Percentiles rank a stretch among this genome's conserved stretches.
These are phyloP conservation scores for Trichophyton mentagrophytes DNA, from an alignment of 2,329 filamentous ascomycete species.

Conservation along the genomic window DNA sequence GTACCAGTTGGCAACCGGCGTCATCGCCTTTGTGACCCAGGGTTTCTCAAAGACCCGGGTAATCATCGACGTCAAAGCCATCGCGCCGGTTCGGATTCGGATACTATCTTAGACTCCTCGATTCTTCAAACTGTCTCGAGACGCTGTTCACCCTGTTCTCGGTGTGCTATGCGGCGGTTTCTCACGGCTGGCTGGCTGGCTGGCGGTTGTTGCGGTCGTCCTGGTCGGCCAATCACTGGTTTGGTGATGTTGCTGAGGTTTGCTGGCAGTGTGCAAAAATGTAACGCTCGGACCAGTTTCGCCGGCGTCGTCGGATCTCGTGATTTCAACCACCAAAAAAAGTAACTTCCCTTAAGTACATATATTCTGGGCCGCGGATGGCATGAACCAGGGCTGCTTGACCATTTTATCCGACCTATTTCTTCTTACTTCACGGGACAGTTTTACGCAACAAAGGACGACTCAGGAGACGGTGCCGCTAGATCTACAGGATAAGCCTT, in stretches of 20 bases:
- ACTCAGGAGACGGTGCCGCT: neutral
- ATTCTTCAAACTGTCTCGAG: neutral
- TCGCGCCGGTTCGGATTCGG: neutral
- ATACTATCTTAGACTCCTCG: too few relatives aligned
- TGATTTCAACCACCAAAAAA: conserved; percentile 9
- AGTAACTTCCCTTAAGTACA: too few relatives aligned
- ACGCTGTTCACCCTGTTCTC: conserved; percentile 9
- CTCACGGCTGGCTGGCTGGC: neutral
- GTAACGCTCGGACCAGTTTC: conserved; percentile 12
- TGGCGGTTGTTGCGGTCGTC: neutral
- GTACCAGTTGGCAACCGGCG: conserved; percentile 81
- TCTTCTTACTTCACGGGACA: neutral
- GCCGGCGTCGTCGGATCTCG: conserved; percentile 12
- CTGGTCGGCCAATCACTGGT: conserved; percentile 8
- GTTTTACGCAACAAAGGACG: neutral
- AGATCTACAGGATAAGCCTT: neutral
- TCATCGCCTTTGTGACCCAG: conserved; percentile 68
- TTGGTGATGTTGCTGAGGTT: conserved; percentile 2
- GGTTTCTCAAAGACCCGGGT: conserved; percentile 69
- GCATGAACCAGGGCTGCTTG: neutral
- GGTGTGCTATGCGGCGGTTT: conserved; percentile 17
- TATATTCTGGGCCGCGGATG: neutral
- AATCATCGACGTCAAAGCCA: conserved; percentile 38
- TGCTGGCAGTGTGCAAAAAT: conserved; percentile 11
- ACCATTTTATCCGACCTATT: neutral